A percentile compares a stretch with the other conserved stretches of the same genome.
These are phyloP conservation scores for Hyaloperonospora brassicae DNA, from an alignment of 352 stramenopile genomes.

Conservation along the genomic window DNA sequence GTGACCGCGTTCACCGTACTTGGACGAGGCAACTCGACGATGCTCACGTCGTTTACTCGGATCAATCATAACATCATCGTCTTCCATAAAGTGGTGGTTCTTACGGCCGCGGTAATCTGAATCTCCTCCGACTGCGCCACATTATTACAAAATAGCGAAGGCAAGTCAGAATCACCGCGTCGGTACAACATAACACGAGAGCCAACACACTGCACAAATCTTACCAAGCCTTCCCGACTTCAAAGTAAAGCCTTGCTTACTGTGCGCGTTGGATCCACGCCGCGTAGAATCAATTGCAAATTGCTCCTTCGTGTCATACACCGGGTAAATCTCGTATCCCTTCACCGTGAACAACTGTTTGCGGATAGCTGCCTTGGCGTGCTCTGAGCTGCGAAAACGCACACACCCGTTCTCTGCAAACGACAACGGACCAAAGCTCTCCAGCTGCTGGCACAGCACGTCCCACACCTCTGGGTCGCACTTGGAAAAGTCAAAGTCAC, in stretches of 20 bases:
- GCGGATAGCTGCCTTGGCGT: slow-evolving; percentile 50
- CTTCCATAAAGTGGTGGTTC: slow-evolving; percentile 17
- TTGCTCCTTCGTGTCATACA: slow-evolving; percentile 68
- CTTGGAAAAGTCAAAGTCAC: slow-evolving; percentile 37
- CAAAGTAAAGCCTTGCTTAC: slow-evolving; percentile 40
- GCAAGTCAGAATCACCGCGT: slow-evolving; percentile 22
- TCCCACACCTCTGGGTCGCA: slow-evolving; percentile 42
- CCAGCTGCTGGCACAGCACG: slow-evolving; percentile 32
- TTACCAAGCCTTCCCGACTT: slow-evolving; percentile 52
- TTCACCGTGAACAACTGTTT: slow-evolving; percentile 39
- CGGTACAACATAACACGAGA: slow-evolving; percentile 12
- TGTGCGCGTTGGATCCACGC: slow-evolving; percentile 15
- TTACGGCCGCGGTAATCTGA: slow-evolving; percentile 22
- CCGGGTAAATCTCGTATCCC: slow-evolving; percentile 47
- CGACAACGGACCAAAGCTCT: slow-evolving; percentile 41
- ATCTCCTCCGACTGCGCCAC: slow-evolving; percentile 24
- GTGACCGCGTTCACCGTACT: slow-evolving; percentile 25
- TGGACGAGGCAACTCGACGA: slow-evolving; percentile 18
- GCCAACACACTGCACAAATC: slow-evolving; percentile 17
- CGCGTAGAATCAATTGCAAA: slow-evolving; percentile 42
- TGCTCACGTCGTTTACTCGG: slow-evolving; percentile 13
- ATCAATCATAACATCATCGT: slow-evolving; percentile 19
- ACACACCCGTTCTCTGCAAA: slow-evolving; percentile 37
- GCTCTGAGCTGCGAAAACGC: slow-evolving; percentile 43
- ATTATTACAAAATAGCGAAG: slow-evolving; percentile 12